Conservation (phyloP, 2,329 filamentous ascomycete species). For the Aspergillus jensenii region DNA sequence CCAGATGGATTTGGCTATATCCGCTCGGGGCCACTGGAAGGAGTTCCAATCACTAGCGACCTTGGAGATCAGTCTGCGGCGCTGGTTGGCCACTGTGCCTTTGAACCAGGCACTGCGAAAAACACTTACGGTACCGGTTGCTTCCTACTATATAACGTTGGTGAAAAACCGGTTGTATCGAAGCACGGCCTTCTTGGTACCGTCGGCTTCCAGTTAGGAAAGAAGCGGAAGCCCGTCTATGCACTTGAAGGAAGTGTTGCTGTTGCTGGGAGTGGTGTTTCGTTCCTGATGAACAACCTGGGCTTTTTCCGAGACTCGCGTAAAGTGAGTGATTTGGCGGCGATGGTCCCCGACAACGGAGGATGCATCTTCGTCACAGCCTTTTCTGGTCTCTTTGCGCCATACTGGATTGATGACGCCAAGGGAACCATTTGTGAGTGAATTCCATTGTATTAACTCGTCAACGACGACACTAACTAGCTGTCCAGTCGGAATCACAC, state of each 20-base stretch:
- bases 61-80: slow-evolving; percentile 85
- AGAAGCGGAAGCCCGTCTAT: slow-evolving; percentile 67
- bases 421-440: slow-evolving; percentile 76
- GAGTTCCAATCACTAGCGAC: slow-evolving; percentile 75
- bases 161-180: slow-evolving; percentile 80
- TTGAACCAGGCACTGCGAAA: slow-evolving; percentile 78
- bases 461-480: slow-evolving; percentile 1
- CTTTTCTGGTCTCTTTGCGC: slow-evolving; percentile 86
- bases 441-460: not conserved
- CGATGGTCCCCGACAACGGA: slow-evolving; percentile 70
- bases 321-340: slow-evolving; percentile 65
- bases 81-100: slow-evolving; percentile 81
- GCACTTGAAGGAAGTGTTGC: slow-evolving; percentile 82
- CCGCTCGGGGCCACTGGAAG: slow-evolving; percentile 64
- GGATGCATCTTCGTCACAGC: slow-evolving; percentile 86
- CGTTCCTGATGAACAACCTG: slow-evolving; percentile 69
- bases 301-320: slow-evolving; percentile 61
- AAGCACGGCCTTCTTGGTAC: slow-evolving; percentile 81
- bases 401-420: slow-evolving; percentile 93
- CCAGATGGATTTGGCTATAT: slow-evolving; percentile 70
- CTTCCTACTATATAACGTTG: slow-evolving; percentile 87
- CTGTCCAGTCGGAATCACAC: slow-evolving; percentile 70
- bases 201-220: slow-evolving; percentile 80
- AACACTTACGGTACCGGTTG: slow-evolving; percentile 91
- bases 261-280: slow-evolving; percentile 77